phyloP scores from a whole-genome alignment of 2,329 filamentous ascomycete species.

The Colletotrichum endophyticum region DNA sequence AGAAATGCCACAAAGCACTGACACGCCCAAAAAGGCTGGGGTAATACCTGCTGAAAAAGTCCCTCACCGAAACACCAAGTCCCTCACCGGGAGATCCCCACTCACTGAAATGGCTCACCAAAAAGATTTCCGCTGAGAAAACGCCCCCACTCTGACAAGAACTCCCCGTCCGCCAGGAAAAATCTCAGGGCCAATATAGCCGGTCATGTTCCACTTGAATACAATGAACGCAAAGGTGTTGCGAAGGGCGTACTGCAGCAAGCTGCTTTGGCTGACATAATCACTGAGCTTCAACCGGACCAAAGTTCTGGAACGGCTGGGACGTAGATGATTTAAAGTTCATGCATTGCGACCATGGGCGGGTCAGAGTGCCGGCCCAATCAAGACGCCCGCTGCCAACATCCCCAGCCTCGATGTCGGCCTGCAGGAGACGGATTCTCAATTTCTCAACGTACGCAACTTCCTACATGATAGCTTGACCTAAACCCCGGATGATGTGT shows the following conservation, averaged over 20 bases:
- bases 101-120: background rate
- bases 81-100: no score
- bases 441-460: background rate
- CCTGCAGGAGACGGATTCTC: no score
- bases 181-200: background rate
- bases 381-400: background rate
- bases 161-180: background rate
- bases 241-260: background rate
- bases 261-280: background rate
- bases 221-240: background rate
- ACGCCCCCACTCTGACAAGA: background rate
- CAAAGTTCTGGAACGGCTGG: background rate
- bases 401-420: no score
- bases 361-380: background rate
- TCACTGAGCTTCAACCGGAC: background rate
- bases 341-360: background rate
- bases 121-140: background rate
- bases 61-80: no score
- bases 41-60: no score
- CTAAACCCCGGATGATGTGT: background rate
- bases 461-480: background rate
- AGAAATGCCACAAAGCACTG: no score
- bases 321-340: background rate
- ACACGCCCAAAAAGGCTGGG: no score
- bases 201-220: background rate